Conservation (phyloP, 306 rosid genomes). For the Rosa multiflora region DNA sequence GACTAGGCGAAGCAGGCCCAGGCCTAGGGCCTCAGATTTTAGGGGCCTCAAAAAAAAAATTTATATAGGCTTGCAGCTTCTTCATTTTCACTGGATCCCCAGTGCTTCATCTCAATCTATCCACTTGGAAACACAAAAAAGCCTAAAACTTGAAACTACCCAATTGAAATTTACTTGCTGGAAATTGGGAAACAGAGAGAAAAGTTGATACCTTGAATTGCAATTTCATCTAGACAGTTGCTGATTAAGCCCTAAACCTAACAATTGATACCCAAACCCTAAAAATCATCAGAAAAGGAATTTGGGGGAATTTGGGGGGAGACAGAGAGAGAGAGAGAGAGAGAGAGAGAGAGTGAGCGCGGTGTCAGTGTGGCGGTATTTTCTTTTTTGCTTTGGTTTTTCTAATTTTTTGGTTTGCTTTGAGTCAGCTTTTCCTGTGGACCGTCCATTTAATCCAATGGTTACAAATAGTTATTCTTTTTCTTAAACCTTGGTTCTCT, state of each 20-base stretch:
- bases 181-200: not conserved
- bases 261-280: not conserved
- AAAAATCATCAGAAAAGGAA: not conserved
- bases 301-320: too few relatives aligned
- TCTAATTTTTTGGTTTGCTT: not conserved
- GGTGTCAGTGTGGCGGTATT: not conserved
- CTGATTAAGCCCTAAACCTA: slow-evolving; percentile 7
- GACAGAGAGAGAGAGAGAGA: not conserved
- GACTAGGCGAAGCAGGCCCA: too few relatives aligned
- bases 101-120: not conserved
- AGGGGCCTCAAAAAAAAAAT: too few relatives aligned
- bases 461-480: not conserved
- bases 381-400: not conserved
- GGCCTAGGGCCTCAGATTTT: too few relatives aligned
- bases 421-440: not conserved
- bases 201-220: not conserved
- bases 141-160: not conserved
- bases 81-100: too few relatives aligned
- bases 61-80: too few relatives aligned
- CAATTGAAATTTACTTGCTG: not conserved
- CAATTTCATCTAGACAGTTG: not conserved
- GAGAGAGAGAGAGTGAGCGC: not conserved
- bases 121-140: too few relatives aligned
- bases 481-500: not conserved
- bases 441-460: not conserved